Evolutionary conservation across 805 yeast genomes (phyloP).

Genomic region (Barnettozyma vustinii): DNA sequence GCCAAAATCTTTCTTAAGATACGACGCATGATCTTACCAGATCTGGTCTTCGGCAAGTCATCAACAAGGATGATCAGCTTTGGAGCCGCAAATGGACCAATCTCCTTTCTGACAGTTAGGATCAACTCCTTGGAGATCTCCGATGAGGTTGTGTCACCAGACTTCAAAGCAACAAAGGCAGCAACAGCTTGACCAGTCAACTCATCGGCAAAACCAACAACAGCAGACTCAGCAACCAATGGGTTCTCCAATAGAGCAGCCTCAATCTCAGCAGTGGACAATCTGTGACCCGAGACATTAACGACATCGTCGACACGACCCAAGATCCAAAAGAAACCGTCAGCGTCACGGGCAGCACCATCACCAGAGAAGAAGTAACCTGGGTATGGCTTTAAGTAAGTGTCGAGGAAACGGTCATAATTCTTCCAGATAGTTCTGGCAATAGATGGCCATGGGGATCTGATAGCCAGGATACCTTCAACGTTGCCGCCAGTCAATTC

Average conservation of each 20-base stretch:
- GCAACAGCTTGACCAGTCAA: constrained; percentile 85
- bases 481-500: constrained; percentile 65
- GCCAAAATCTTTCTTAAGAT: constrained; percentile 72
- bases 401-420: constrained; percentile 68
- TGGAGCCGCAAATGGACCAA: constrained; percentile 86
- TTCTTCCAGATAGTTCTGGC: constrained; percentile 79
- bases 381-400: constrained; percentile 78
- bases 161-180: constrained; percentile 71
- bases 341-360: constrained; percentile 82
- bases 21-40: constrained; percentile 86
- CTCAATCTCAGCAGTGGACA: constrained; percentile 87
- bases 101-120: constrained; percentile 68
- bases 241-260: constrained; percentile 72
- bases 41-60: constrained; percentile 81
- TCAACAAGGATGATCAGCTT: constrained; percentile 65
- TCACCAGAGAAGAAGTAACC: constrained; percentile 85
- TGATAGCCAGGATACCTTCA: constrained; percentile 76
- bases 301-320: constrained; percentile 90
- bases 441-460: constrained; percentile 79
- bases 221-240: constrained; percentile 73
- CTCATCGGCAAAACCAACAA: constrained; percentile 78
- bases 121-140: constrained; percentile 56
- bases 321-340: constrained; percentile 80
- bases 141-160: constrained; percentile 20
- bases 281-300: constrained; percentile 79